Evolutionary conservation across 257 asterid species (phyloP).

Genomic region (Cordia subcordata): DNA sequence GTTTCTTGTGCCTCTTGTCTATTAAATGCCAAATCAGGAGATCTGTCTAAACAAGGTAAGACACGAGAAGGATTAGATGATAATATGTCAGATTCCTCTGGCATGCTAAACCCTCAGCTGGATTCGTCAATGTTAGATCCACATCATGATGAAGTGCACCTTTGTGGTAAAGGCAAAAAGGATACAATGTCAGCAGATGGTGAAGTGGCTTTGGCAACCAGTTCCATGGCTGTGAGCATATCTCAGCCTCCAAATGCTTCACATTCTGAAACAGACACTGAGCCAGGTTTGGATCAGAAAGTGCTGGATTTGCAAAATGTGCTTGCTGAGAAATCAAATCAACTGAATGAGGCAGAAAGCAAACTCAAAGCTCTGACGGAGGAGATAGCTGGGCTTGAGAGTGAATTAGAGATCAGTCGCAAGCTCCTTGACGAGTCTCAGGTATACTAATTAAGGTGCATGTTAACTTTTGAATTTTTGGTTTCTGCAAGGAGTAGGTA

Average conservation of each 20-base stretch:
- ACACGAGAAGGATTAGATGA: constrained; percentile 63
- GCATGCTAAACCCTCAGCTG: constrained; percentile 50
- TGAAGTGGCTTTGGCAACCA: constrained; percentile 43
- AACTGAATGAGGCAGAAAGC: constrained; percentile 56
- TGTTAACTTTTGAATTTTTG: not conserved
- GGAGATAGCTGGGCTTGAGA: constrained; percentile 59
- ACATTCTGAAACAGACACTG: constrained; percentile 31
- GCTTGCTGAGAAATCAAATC: constrained; percentile 55
- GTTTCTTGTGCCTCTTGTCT: constrained; percentile 53
- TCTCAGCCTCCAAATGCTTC: constrained; percentile 46
- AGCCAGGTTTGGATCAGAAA: constrained; percentile 37
- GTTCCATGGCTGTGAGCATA: constrained; percentile 81
- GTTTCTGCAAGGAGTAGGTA: not conserved
- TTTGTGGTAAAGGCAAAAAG: constrained; percentile 46
- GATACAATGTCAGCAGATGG: constrained; percentile 31
- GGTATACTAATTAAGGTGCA: constrained; percentile 36
- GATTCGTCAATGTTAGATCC: constrained; percentile 88
- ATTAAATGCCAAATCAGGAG: constrained; percentile 36
- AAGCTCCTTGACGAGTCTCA: constrained; percentile 95
- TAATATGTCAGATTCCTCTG: constrained; percentile 79
- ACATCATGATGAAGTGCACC: constrained; percentile 53
- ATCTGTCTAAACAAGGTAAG: constrained; percentile 47
- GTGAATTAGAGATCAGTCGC: constrained; percentile 66
- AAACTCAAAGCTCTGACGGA: constrained; percentile 48
- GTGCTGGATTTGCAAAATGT: constrained; percentile 45